phyloP scores from a whole-genome alignment of 164 flowering plant genomes.

The Liriodendron chinense region DNA sequence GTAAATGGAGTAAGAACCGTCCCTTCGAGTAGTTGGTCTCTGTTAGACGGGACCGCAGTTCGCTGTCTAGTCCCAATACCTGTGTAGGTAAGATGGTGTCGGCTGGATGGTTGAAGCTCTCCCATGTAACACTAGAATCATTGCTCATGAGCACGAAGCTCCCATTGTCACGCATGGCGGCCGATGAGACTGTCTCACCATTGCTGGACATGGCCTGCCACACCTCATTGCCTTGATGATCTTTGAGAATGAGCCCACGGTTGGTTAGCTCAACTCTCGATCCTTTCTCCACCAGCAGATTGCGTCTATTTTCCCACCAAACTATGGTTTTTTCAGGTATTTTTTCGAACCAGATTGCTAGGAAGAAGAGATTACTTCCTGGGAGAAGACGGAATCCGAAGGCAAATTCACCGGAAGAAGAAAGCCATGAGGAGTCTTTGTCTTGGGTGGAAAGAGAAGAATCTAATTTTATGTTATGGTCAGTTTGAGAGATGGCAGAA shows the following conservation, averaged over 20 bases:
- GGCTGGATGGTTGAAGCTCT: conserved; percentile 31
- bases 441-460: conserved; percentile 22
- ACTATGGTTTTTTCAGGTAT: conserved; percentile 25
- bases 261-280: conserved; percentile 16
- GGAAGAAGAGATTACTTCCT: conserved; percentile 12
- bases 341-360: conserved; percentile 36
- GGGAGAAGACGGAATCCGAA: conserved; percentile 24
- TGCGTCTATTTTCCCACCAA: background rate
- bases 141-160: conserved; percentile 30
- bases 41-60: conserved; percentile 17
- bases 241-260: conserved; percentile 17
- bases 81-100: conserved; percentile 42
- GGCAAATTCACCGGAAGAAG: conserved; percentile 35
- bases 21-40: conserved; percentile 22
- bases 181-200: conserved; percentile 16
- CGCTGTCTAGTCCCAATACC: background rate
- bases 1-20: conserved; percentile 6
- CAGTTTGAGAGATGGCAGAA: conserved; percentile 15
- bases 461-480: conserved; percentile 12
- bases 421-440: conserved; percentile 23
- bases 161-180: conserved; percentile 43
- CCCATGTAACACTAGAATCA: conserved; percentile 18
- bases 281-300: conserved; percentile 13
- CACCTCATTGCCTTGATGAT: conserved; percentile 2
- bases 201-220: conserved; percentile 8